phyloP scores from a whole-genome alignment of 1,284 basidiomycete species.

The Porogramme epimiltina region DNA sequence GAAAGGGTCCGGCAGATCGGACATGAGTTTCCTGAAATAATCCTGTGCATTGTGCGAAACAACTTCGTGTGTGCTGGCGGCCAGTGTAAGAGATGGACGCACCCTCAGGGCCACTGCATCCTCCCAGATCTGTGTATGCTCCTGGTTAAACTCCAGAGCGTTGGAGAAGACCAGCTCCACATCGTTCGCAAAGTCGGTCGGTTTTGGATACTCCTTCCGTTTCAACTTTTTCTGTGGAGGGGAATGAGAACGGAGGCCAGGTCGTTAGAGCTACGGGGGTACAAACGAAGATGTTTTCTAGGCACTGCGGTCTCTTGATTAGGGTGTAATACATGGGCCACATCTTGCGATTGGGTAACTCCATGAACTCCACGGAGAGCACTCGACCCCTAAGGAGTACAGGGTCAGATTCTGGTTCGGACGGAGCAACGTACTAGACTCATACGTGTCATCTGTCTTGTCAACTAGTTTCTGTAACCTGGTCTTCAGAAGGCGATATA shows the following conservation, averaged over 20 bases:
- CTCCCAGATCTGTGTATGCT: conserved; percentile 76
- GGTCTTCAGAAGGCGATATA: conserved; percentile 62
- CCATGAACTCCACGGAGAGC: conserved; percentile 80
- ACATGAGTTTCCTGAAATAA: conserved; percentile 70
- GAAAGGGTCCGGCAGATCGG: conserved; percentile 69
- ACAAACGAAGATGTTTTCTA: conserved; percentile 80
- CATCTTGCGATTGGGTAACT: conserved; percentile 75
- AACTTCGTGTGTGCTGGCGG: no score
- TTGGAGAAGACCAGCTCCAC: conserved; percentile 93
- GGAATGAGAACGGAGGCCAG: background rate
- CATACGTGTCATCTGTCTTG: conserved; percentile 67
- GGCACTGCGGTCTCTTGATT: conserved; percentile 82
- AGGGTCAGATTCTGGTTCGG: conserved; percentile 8
- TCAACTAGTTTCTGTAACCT: conserved; percentile 70
- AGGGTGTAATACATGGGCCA: conserved; percentile 87
- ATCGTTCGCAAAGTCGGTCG: conserved; percentile 79
- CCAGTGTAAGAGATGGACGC: conserved; percentile 24
- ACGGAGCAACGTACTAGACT: conserved; percentile 6
- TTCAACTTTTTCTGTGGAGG: conserved; percentile 74
- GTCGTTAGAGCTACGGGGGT: background rate
- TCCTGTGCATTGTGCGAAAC: conserved; percentile 43
- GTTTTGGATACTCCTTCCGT: conserved; percentile 67
- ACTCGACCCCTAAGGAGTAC: conserved; percentile 56
- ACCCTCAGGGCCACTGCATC: conserved; percentile 69
- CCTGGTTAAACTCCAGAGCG: conserved; percentile 80